phyloP scores from a whole-genome alignment of 768 basidiomycete species.

The Termitomyces sp. region DNA sequence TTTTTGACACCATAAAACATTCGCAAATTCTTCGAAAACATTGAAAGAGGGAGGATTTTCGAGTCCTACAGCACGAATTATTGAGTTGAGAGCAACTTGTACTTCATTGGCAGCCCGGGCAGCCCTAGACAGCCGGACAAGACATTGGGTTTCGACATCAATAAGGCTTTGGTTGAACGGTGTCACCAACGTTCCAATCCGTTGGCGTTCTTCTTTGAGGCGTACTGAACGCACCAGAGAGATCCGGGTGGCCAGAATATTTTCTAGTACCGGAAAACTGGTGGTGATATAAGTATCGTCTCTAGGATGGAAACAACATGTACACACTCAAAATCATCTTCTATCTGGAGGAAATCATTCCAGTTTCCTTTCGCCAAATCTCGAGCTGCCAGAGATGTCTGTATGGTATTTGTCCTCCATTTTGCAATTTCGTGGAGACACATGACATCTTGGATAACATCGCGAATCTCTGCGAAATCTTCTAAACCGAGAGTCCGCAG shows the following conservation, averaged over 20 bases:
- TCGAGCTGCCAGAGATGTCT: slow-evolving; percentile 31
- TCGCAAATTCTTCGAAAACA: slow-evolving; percentile 79
- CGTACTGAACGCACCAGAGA: slow-evolving; percentile 75
- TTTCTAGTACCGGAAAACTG: slow-evolving; percentile 72
- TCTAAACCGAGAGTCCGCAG: slow-evolving; percentile 72
- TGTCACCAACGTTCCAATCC: slow-evolving; percentile 68
- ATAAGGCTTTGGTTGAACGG: slow-evolving; percentile 49
- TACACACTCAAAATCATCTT: slow-evolving; percentile 66
- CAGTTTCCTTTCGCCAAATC: slow-evolving; percentile 32
- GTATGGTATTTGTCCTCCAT: slow-evolving; percentile 47
- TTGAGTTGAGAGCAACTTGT: slow-evolving; percentile 85
- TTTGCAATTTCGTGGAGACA: slow-evolving; percentile 73
- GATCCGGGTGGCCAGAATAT: slow-evolving; percentile 74
- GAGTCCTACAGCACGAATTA: slow-evolving; percentile 70
- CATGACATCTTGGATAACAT: slow-evolving; percentile 68
- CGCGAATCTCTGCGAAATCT: slow-evolving; percentile 72
- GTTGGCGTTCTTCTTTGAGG: slow-evolving; percentile 67
- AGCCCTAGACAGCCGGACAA: slow-evolving; percentile 66
- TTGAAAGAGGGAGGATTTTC: slow-evolving; percentile 41
- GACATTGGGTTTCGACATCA: slow-evolving; percentile 64
- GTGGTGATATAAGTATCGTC: neutral
- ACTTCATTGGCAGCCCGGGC: slow-evolving; percentile 66
- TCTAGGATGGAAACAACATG: neutral
- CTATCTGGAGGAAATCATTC: slow-evolving; percentile 44
- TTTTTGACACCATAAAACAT: slow-evolving; percentile 84